phyloP scores from a whole-genome alignment of 306 rosid genomes.

The Acacia crassicarpa region DNA sequence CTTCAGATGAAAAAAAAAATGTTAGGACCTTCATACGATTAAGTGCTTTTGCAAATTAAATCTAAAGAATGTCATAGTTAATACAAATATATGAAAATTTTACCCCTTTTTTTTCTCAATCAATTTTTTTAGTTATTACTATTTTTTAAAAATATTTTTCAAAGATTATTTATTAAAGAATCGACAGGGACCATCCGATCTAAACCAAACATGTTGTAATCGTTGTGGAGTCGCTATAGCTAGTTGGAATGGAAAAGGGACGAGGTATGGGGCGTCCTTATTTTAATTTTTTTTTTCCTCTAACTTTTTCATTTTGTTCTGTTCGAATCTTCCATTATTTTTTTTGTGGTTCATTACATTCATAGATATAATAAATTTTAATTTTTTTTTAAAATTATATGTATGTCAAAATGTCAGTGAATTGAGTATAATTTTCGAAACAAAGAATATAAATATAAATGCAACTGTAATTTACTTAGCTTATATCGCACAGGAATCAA shows the following conservation, averaged over 20 bases:
- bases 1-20: background rate
- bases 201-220: background rate
- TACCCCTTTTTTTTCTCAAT: too few relatives aligned
- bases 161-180: too few relatives aligned
- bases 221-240: background rate
- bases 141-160: too few relatives aligned
- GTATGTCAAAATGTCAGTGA: too few relatives aligned
- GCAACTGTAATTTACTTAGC: background rate
- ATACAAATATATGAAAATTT: background rate
- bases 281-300: background rate
- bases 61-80: background rate
- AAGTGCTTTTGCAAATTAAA: background rate
- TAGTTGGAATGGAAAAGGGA: background rate
- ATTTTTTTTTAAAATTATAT: too few relatives aligned
- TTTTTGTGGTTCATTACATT: background rate
- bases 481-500: background rate
- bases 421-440: background rate
- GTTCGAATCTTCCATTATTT: background rate
- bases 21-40: too few relatives aligned
- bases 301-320: background rate
- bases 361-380: too few relatives aligned
- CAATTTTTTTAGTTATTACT: too few relatives aligned
- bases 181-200: background rate
- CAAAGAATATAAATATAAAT: too few relatives aligned
- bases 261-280: background rate